A percentile compares a stretch with the other conserved stretches of the same genome.
Conservation (phyloP, 768 basidiomycete species). For the Lyophyllum atratum region DNA sequence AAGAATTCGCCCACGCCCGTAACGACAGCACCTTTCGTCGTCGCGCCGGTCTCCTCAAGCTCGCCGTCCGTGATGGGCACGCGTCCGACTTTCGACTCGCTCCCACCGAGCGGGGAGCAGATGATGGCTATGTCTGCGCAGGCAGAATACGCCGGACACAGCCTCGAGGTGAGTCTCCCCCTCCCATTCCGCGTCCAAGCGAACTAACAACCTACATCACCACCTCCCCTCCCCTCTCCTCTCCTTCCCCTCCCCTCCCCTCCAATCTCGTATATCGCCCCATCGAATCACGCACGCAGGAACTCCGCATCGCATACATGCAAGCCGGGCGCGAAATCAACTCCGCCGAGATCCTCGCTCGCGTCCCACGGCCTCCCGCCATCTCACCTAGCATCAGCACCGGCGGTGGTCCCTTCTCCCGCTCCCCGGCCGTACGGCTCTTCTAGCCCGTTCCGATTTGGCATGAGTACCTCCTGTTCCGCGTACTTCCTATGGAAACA, state of each 20-base stretch:
- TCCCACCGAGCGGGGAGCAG: slow-evolving; percentile 27
- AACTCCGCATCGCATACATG: slow-evolving; percentile 49
- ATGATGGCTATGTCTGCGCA: slow-evolving; percentile 38
- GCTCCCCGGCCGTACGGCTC: neutral
- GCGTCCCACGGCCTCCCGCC: neutral
- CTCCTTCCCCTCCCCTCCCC: neutral
- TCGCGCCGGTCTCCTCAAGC: neutral
- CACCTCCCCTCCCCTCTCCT: neutral
- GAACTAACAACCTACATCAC: neutral
- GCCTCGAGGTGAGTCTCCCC: slow-evolving; percentile 43
- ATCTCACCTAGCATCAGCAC: neutral
- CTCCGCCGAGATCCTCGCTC: slow-evolving; percentile 38
- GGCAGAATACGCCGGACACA: slow-evolving; percentile 41
- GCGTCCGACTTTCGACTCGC: slow-evolving; percentile 1
- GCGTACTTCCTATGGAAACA: too few relatives aligned
- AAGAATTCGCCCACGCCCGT: slow-evolving; percentile 30
- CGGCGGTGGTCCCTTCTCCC: neutral
- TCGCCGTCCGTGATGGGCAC: neutral
- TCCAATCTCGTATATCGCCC: too few relatives aligned
- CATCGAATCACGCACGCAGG: slow-evolving; percentile 33
- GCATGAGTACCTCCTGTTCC: neutral
- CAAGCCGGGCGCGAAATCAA: slow-evolving; percentile 45
- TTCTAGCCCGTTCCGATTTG: neutral
- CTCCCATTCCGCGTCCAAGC: neutral
- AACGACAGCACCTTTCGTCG: slow-evolving; percentile 24